These are phyloP conservation scores for Phytophthora sp. DNA, from an alignment of 352 stramenopile genomes.

Conservation along the genomic window DNA sequence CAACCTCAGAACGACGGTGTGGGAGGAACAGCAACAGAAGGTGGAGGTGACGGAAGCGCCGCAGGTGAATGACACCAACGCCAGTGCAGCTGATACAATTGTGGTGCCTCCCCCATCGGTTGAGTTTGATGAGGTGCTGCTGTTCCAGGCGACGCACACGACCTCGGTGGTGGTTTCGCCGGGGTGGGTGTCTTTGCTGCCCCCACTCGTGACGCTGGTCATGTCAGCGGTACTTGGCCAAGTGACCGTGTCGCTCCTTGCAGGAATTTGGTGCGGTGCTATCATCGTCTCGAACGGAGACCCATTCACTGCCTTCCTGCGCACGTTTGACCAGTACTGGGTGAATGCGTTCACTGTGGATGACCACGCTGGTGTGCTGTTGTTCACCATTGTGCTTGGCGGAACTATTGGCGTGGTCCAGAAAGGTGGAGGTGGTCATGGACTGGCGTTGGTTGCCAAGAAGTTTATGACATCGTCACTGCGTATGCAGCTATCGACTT, in stretches of 20 bases:
- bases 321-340: constrained; percentile 91
- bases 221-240: constrained; percentile 77
- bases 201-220: constrained; percentile 76
- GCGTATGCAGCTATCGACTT: constrained; percentile 86
- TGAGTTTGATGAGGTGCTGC: constrained; percentile 16
- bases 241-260: constrained; percentile 82
- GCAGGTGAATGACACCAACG: constrained; percentile 19
- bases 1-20: constrained; percentile 61
- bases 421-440: constrained; percentile 86
- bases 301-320: constrained; percentile 75
- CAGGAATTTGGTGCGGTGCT: constrained; percentile 88
- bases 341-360: constrained; percentile 82
- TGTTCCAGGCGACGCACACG: constrained; percentile 44
- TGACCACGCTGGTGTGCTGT: constrained; percentile 83
- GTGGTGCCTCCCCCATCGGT: constrained; percentile 38
- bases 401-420: constrained; percentile 91
- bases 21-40: constrained; percentile 21
- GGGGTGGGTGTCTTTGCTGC: constrained; percentile 77
- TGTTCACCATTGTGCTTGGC: constrained; percentile 91
- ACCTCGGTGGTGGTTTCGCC: constrained; percentile 64
- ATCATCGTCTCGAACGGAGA: constrained; percentile 85
- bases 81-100: constrained; percentile 37
- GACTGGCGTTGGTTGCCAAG: constrained; percentile 80
- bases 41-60: background rate
- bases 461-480: constrained; percentile 85